These are phyloP conservation scores for Boletus rubroflammeus DNA, from an alignment of 768 basidiomycete genomes.

Conservation along the genomic window DNA sequence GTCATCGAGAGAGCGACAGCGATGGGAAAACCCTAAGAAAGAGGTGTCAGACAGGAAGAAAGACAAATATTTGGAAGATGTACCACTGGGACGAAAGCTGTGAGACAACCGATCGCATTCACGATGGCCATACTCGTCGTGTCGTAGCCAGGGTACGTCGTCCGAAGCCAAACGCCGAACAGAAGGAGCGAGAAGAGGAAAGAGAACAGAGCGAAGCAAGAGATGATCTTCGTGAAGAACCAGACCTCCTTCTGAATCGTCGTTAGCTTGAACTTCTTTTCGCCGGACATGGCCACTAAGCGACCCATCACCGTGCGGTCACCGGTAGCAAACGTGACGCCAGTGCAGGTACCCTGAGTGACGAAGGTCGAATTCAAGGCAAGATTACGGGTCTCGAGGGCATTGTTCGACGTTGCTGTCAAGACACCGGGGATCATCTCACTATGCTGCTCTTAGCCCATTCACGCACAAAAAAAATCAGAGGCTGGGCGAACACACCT, in stretches of 20 bases:
- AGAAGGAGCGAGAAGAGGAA: constrained; percentile 40
- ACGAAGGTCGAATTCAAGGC: constrained; percentile 45
- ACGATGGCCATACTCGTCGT: constrained; percentile 34
- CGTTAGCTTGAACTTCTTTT: constrained; percentile 42
- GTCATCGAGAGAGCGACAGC: constrained; percentile 49
- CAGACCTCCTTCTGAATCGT: constrained; percentile 46
- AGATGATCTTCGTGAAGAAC: constrained; percentile 52
- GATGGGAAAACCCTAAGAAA: constrained; percentile 33
- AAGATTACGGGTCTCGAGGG: constrained; percentile 44
- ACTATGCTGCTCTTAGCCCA: constrained; percentile 19
- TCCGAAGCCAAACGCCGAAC: constrained; percentile 40
- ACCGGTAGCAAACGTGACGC: constrained; percentile 41
- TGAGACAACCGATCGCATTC: constrained; percentile 37
- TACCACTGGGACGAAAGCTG: constrained; percentile 41
- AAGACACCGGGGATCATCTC: constrained; percentile 43
- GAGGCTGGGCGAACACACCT: constrained; percentile 22
- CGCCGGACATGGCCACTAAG: constrained; percentile 49
- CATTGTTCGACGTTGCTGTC: constrained; percentile 44
- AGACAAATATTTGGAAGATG: neutral
- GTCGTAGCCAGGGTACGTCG: constrained; percentile 29
- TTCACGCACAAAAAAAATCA: neutral
- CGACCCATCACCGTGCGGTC: constrained; percentile 46
- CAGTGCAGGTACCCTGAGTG: constrained; percentile 39
- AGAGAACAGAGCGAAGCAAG: constrained; percentile 35
- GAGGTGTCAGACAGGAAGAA: neutral